These are phyloP conservation scores for Oryza rufipogon DNA, from an alignment of 176 grass and related monocot genomes.

Conservation along the genomic window DNA sequence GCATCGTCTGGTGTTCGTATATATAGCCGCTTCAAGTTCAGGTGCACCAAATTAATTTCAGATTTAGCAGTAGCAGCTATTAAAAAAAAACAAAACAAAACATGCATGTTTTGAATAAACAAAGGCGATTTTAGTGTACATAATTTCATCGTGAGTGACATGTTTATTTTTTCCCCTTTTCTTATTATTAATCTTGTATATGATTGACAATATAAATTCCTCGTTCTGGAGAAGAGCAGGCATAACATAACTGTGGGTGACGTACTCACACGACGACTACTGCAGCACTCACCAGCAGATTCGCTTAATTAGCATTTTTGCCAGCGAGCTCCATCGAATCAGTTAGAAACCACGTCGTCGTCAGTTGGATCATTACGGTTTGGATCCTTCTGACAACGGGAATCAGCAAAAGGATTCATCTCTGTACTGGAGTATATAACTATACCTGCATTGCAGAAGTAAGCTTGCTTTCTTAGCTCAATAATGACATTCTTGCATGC, in stretches of 20 bases:
- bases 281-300: background rate
- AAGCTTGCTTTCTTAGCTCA: background rate
- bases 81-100: background rate
- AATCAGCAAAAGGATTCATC: background rate
- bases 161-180: background rate
- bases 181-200: background rate
- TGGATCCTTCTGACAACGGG: background rate
- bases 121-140: too few species aligned
- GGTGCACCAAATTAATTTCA: background rate
- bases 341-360: background rate
- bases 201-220: background rate
- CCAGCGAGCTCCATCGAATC: background rate
- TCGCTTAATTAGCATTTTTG: background rate
- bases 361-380: background rate
- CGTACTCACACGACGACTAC: background rate
- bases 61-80: background rate
- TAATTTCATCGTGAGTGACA: background rate
- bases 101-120: too few species aligned
- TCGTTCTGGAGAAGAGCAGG: background rate
- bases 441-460: background rate
- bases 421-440: background rate
- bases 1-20: background rate
- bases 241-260: background rate
- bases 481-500: background rate
- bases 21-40: conserved; percentile 19